Conservation (phyloP, 2,329 filamentous ascomycete genomes). For the Blastomyces percursus region DNA sequence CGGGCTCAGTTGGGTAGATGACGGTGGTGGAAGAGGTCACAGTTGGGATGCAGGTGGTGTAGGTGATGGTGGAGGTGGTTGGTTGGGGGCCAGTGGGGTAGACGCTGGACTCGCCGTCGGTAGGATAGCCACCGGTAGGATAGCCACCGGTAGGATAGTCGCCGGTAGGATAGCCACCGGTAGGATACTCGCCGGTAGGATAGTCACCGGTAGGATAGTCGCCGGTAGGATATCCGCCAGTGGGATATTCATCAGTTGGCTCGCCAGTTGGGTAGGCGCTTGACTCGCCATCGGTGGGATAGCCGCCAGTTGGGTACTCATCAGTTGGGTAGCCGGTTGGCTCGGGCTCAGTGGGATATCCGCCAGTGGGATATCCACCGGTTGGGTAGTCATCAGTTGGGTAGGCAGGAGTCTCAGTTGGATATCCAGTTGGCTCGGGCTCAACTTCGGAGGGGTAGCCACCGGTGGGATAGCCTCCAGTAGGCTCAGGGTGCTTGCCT, state of each 20-base stretch:
- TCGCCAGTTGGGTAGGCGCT: conserved; percentile 25
- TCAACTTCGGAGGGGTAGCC: no score
- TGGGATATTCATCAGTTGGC: conserved; percentile 28
- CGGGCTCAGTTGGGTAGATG: conserved; percentile 9
- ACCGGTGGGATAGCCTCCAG: neutral
- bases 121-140: conserved; percentile 29
- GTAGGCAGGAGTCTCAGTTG: conserved; percentile 32
- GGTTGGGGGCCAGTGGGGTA: conserved; percentile 5
- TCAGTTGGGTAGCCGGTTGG: conserved; percentile 37
- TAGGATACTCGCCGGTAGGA: no score
- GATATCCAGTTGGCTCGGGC: conserved; percentile 29
- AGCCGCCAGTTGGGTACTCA: conserved; percentile 9
- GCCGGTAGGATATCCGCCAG: conserved; percentile 14
- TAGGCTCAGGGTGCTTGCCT: conserved; percentile 14
- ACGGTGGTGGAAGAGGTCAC: conserved; percentile 13
- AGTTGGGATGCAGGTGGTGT: conserved; percentile 39
- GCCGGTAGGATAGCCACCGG: no score
- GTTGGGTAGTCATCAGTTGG: conserved; percentile 27
- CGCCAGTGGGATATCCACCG: conserved; percentile 5
- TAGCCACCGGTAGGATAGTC: conserved; percentile 31
- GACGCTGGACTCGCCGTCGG: conserved; percentile 1
- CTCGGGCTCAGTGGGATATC: conserved; percentile 17
- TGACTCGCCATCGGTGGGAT: conserved; percentile 1
- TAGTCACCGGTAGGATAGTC: no score
- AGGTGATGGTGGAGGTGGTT: conserved; percentile 33